Evolutionary conservation across 176 grass and related monocot species (phyloP).

Genomic region (Rhynchospora breviuscula): DNA sequence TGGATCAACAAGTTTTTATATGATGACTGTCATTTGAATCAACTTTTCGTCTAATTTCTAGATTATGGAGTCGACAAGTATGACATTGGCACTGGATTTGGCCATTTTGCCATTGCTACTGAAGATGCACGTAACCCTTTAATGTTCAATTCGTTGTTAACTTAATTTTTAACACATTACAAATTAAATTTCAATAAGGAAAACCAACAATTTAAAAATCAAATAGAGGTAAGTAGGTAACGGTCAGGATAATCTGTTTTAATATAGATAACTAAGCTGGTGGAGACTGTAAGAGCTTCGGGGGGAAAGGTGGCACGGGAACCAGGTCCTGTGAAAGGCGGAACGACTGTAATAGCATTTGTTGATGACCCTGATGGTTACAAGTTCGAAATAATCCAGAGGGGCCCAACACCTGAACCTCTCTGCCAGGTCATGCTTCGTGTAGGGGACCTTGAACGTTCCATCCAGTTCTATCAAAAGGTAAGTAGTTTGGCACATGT

Average conservation of each 20-base stretch:
- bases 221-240: neutral
- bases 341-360: slow-evolving; percentile 87
- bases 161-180: neutral
- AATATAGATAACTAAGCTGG: slow-evolving; percentile 69
- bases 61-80: slow-evolving; percentile 96
- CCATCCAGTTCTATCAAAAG: slow-evolving; percentile 95
- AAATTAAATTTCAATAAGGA: neutral
- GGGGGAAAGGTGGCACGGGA: slow-evolving; percentile 79
- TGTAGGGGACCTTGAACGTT: slow-evolving; percentile 81
- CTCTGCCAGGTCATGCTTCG: slow-evolving; percentile 99
- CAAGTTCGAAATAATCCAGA: slow-evolving; percentile 88
- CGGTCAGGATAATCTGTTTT: neutral
- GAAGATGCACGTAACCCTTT: slow-evolving; percentile 51
- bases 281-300: slow-evolving; percentile 52
- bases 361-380: slow-evolving; percentile 90
- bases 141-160: neutral
- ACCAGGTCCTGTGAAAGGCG: slow-evolving; percentile 95
- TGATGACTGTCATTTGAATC: neutral
- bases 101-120: slow-evolving; percentile 92
- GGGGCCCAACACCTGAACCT: slow-evolving; percentile 75
- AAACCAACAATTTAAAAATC: neutral
- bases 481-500: slow-evolving; percentile 24
- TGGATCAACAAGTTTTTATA: neutral
- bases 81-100: slow-evolving; percentile 89
- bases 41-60: slow-evolving; percentile 24